Percentiles rank a stretch among this genome's conserved stretches.
These are phyloP conservation scores for Aspergillus melleus DNA, from an alignment of 2,329 filamentous ascomycete species.

Conservation along the genomic window DNA sequence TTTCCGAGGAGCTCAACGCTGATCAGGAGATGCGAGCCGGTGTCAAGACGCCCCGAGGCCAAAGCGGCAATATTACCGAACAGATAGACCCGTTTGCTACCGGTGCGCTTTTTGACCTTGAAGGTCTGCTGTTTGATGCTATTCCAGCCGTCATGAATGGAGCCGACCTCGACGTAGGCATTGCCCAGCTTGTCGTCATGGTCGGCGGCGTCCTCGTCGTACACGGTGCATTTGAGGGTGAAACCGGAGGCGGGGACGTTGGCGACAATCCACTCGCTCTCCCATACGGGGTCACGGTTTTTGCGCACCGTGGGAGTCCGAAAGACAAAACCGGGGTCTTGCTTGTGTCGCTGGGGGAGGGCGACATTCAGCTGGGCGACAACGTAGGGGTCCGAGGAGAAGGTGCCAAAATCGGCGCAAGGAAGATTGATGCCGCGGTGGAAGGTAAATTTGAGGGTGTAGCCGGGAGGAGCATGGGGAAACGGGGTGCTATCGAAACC, in stretches of 20 bases:
- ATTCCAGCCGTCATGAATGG: slow-evolving; percentile 64
- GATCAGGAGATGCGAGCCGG: slow-evolving; percentile 69
- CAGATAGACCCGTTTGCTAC: slow-evolving; percentile 82
- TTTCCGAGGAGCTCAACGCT: slow-evolving; percentile 76
- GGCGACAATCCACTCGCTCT: slow-evolving; percentile 82
- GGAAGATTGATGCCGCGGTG: slow-evolving; percentile 79
- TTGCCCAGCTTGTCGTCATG: slow-evolving; percentile 87
- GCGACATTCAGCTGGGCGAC: slow-evolving; percentile 71
- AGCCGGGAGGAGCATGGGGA: slow-evolving; percentile 72
- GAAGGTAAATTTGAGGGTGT: slow-evolving; percentile 82
- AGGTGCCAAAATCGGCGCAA: slow-evolving; percentile 72
- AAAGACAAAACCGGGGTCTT: slow-evolving; percentile 73
- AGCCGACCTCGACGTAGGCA: slow-evolving; percentile 67
- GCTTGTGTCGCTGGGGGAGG: slow-evolving; percentile 76
- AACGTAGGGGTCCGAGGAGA: slow-evolving; percentile 82
- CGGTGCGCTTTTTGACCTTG: slow-evolving; percentile 73
- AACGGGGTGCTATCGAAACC: slow-evolving; percentile 80
- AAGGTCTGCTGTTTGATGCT: slow-evolving; percentile 67
- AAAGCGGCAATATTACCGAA: slow-evolving; percentile 68
- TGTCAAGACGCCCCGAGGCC: slow-evolving; percentile 61
- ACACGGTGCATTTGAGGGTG: slow-evolving; percentile 78
- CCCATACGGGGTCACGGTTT: slow-evolving; percentile 75
- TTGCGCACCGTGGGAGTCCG: slow-evolving; percentile 75
- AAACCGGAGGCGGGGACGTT: slow-evolving; percentile 82
- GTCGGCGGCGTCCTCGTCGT: slow-evolving; percentile 86